phyloP scores from a whole-genome alignment of 2,329 filamentous ascomycete species.

The Neofusicoccum parvum region DNA sequence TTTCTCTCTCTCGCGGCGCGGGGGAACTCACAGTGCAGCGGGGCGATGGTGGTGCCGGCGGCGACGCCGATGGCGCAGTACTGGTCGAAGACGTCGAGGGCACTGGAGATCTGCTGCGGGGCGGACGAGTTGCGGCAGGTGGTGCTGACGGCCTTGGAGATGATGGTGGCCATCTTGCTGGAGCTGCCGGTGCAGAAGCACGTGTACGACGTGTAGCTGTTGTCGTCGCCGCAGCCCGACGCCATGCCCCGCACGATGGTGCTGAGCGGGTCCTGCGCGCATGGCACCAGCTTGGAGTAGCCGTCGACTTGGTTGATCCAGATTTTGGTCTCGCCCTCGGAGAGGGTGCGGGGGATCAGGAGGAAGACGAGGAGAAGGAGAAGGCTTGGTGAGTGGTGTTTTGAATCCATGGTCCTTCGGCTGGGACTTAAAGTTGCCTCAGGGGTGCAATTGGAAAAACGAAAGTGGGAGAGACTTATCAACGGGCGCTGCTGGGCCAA shows the following conservation, averaged over 20 bases:
- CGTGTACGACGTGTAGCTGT: background rate
- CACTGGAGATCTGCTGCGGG: background rate
- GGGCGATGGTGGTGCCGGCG: background rate
- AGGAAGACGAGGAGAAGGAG: background rate
- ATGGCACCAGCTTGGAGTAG: background rate
- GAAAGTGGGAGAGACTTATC: too few species aligned
- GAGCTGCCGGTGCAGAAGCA: conserved; percentile 6
- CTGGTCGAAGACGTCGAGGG: background rate
- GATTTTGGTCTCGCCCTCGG: background rate
- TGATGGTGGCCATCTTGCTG: background rate
- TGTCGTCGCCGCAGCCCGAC: background rate
- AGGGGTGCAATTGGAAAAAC: too few species aligned
- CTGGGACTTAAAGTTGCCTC: too few species aligned
- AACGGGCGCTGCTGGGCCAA: too few species aligned
- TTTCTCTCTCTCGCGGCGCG: too few species aligned
- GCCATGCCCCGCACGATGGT: background rate
- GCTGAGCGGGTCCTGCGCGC: background rate
- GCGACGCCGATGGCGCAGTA: conserved; percentile 2
- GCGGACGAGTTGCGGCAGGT: background rate
- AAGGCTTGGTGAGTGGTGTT: too few species aligned
- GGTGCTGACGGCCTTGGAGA: background rate
- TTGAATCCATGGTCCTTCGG: too few species aligned
- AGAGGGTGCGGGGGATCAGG: background rate
- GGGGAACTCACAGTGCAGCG: too few species aligned
- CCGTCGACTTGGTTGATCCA: background rate